phyloP scores from a whole-genome alignment of 2,329 filamentous ascomycete species.

The Penicillium psychrosexuale region DNA sequence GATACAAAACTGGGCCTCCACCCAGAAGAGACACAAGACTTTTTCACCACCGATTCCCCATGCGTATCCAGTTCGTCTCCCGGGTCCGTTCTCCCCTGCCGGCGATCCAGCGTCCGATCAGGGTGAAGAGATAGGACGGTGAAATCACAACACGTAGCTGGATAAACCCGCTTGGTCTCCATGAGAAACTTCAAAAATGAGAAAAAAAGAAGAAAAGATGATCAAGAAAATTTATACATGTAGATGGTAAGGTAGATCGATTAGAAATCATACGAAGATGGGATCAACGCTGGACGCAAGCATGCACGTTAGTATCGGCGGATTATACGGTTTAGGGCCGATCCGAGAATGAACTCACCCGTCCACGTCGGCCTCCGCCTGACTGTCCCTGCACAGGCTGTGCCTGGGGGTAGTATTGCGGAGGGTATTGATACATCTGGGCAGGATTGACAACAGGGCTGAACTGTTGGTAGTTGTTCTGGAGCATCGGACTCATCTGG shows the following conservation, averaged over 20 bases:
- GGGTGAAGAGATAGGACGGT: conserved; percentile 25
- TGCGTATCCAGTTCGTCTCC: conserved; percentile 8
- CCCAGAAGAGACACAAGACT: conserved; percentile 19
- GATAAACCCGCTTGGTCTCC: conserved; percentile 32
- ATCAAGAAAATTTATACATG: conserved; percentile 35
- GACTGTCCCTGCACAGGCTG: conserved; percentile 45
- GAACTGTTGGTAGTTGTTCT: conserved; percentile 47
- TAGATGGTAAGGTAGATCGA: conserved; percentile 29
- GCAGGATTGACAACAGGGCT: conserved; percentile 44
- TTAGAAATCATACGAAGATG: conserved; percentile 22
- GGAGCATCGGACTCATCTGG: conserved; percentile 39
- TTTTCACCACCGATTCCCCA: conserved; percentile 17
- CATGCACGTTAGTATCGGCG: not conserved
- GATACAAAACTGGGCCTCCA: conserved; percentile 10
- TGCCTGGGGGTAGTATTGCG: conserved; percentile 49
- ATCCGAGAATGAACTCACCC: conserved; percentile 43
- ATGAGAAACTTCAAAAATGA: conserved; percentile 24
- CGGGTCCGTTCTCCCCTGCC: conserved; percentile 29
- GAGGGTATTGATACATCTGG: conserved; percentile 54
- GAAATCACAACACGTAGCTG: conserved; percentile 33
- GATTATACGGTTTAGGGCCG: conserved; percentile 5
- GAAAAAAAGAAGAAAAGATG: conserved; percentile 22
- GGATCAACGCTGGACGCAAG: conserved; percentile 32
- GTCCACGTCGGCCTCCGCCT: conserved; percentile 52
- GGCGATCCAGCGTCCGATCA: conserved; percentile 43